Percentiles rank a stretch among this genome's conserved stretches.
Evolutionary conservation across 2,329 filamentous ascomycete species (phyloP).

Genomic region (Alternaria arborescens): DNA sequence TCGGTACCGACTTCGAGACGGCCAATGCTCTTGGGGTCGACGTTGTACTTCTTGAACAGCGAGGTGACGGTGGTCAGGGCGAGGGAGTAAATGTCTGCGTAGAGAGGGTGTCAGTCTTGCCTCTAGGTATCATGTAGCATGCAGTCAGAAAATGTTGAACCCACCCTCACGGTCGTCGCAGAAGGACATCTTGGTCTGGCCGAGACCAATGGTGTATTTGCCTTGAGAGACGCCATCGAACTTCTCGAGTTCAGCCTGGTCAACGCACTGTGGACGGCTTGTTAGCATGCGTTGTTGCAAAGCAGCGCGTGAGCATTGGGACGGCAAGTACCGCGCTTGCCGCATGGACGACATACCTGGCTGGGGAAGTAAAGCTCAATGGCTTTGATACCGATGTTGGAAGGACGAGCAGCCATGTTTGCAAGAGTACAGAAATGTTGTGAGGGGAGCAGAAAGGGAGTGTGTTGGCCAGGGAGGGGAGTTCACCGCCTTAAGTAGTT

Average conservation of each 20-base stretch:
- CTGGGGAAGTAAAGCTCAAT: slow-evolving; percentile 64
- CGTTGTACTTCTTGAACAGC: slow-evolving; percentile 62
- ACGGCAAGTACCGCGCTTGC: background rate
- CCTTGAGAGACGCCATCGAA: slow-evolving; percentile 62
- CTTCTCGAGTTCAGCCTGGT: slow-evolving; percentile 63
- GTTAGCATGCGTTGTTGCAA: slow-evolving; percentile 22
- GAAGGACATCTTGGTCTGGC: slow-evolving; percentile 65
- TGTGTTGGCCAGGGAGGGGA: slow-evolving; percentile 29
- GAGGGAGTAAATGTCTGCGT: slow-evolving; percentile 62
- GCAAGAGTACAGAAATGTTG: slow-evolving; percentile 22
- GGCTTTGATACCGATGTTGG: slow-evolving; percentile 64
- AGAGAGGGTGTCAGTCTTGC: slow-evolving; percentile 23
- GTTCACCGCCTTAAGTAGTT: slow-evolving; percentile 47
- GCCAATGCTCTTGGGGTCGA: slow-evolving; percentile 61
- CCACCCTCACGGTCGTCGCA: slow-evolving; percentile 63
- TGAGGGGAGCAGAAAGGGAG: slow-evolving; percentile 26
- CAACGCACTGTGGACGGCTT: slow-evolving; percentile 56
- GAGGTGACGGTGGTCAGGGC: slow-evolving; percentile 61
- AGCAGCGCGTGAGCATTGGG: slow-evolving; percentile 1
- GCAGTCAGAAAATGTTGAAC: slow-evolving; percentile 13
- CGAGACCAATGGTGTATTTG: slow-evolving; percentile 64
- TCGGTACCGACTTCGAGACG: slow-evolving; percentile 64
- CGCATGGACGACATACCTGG: slow-evolving; percentile 52
- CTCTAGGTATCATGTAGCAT: background rate
- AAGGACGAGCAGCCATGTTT: slow-evolving; percentile 57